Percentiles rank a stretch among this genome's conserved stretches.
Conservation (phyloP, 1,139 yeast genomes). For the Candida albicans region DNA sequence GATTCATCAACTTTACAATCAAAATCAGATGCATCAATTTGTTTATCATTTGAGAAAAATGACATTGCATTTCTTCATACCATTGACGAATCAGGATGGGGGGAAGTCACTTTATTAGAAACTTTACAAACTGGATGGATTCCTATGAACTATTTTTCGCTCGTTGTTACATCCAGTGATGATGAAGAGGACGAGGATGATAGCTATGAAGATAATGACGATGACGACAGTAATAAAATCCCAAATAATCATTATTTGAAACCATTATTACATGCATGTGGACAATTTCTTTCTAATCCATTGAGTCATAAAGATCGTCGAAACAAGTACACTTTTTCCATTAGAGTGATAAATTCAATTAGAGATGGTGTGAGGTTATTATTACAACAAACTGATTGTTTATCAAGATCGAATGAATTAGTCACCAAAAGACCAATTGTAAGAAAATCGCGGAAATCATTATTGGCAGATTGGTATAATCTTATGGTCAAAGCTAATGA, state of each 20-base stretch:
- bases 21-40: constrained; percentile 70
- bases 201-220: constrained; percentile 19
- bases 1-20: constrained; percentile 68
- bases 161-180: constrained; percentile 47
- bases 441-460: constrained; percentile 70
- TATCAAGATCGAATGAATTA: constrained; percentile 78
- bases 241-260: constrained; percentile 50
- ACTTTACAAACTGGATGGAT: constrained; percentile 90
- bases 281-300: constrained; percentile 73
- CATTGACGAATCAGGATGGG: constrained; percentile 95
- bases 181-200: constrained; percentile 20
- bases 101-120: constrained; percentile 80
- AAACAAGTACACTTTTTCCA: constrained; percentile 48
- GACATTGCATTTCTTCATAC: constrained; percentile 88
- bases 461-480: constrained; percentile 89
- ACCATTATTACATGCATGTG: constrained; percentile 70
- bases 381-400: constrained; percentile 76
- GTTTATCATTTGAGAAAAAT: constrained; percentile 76
- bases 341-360: constrained; percentile 44
- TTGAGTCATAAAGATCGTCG: constrained; percentile 46
- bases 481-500: constrained; percentile 85
- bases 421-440: constrained; percentile 71
- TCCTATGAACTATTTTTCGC: constrained; percentile 84
- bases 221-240: constrained; percentile 23
- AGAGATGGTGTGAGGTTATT: constrained; percentile 83